Evolutionary conservation across 352 stramenopile species (phyloP).

Genomic region (Globisporangium nagaii): DNA sequence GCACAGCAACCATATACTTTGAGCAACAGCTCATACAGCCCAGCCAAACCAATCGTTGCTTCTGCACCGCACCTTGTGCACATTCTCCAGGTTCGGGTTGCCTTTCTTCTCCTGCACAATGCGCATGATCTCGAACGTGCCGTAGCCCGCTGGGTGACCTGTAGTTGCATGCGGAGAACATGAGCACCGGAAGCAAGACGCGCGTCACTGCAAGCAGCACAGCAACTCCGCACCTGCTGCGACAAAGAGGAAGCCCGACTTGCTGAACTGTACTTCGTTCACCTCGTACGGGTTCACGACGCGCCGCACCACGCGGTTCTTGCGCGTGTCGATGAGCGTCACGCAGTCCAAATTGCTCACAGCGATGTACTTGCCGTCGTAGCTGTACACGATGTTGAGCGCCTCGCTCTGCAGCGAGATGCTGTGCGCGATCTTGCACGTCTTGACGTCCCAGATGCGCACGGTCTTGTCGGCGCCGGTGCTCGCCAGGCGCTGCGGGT

Average conservation of each 20-base stretch:
- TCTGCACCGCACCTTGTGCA: slow-evolving; percentile 58
- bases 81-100: slow-evolving; percentile 75
- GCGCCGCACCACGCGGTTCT: slow-evolving; percentile 68
- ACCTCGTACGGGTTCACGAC: slow-evolving; percentile 82
- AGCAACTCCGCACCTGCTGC: slow-evolving; percentile 29
- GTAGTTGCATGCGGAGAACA: neutral
- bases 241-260: slow-evolving; percentile 73
- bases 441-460: slow-evolving; percentile 81
- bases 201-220: too few species aligned
- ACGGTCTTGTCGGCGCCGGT: slow-evolving; percentile 78
- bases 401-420: slow-evolving; percentile 70
- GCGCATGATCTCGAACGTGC: slow-evolving; percentile 82
- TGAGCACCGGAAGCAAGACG: too few species aligned
- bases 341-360: slow-evolving; percentile 72
- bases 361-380: slow-evolving; percentile 78
- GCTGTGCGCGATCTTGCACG: slow-evolving; percentile 66
- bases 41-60: too few species aligned
- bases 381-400: slow-evolving; percentile 76
- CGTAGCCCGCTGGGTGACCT: slow-evolving; percentile 67
- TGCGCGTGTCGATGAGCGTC: slow-evolving; percentile 78
- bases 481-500: slow-evolving; percentile 52
- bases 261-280: slow-evolving; percentile 82
- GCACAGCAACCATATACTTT: too few species aligned
- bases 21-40: too few species aligned
- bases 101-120: slow-evolving; percentile 73